Evolutionary conservation across 768 basidiomycete genomes (phyloP).

Genomic region (Tephrocybe rancida): DNA sequence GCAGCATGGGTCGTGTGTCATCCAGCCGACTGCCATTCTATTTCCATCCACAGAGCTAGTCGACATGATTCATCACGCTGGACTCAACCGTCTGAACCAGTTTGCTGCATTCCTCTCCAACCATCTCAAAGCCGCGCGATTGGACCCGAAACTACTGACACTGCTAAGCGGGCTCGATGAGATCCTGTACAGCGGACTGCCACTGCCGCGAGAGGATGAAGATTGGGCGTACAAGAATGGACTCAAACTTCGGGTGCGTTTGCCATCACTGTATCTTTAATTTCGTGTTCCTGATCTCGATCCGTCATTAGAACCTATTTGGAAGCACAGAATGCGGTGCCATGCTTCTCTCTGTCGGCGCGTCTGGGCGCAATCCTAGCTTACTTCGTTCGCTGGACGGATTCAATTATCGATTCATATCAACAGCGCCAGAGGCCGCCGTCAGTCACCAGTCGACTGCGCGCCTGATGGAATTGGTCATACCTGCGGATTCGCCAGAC

Average conservation of each 20-base stretch:
- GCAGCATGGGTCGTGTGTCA: slow-evolving; percentile 72
- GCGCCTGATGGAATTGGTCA: slow-evolving; percentile 59
- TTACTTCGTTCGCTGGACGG: slow-evolving; percentile 62
- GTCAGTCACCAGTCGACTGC: slow-evolving; percentile 46
- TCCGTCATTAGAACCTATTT: slow-evolving; percentile 63
- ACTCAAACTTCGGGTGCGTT: slow-evolving; percentile 61
- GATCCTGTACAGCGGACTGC: slow-evolving; percentile 65
- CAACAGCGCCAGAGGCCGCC: slow-evolving; percentile 44
- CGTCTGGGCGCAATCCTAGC: slow-evolving; percentile 48
- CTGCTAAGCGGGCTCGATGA: slow-evolving; percentile 61
- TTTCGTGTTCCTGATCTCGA: slow-evolving; percentile 22
- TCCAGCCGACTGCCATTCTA: slow-evolving; percentile 66
- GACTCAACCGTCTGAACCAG: slow-evolving; percentile 75
- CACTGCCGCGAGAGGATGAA: slow-evolving; percentile 71
- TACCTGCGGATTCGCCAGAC: slow-evolving; percentile 56
- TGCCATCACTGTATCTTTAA: slow-evolving; percentile 17
- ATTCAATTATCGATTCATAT: slow-evolving; percentile 68
- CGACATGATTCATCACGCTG: slow-evolving; percentile 68
- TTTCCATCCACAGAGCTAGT: slow-evolving; percentile 71
- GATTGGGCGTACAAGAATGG: slow-evolving; percentile 68
- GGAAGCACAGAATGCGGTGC: slow-evolving; percentile 83
- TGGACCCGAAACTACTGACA: slow-evolving; percentile 61
- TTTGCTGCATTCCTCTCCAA: slow-evolving; percentile 69
- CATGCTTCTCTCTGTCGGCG: slow-evolving; percentile 64
- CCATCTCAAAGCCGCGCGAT: slow-evolving; percentile 44